Evolutionary conservation across 2,329 filamentous ascomycete genomes (phyloP), one percentile per base, ranked within the genome.

Genomic region (Sporothrix euskadiensis): DNA sequence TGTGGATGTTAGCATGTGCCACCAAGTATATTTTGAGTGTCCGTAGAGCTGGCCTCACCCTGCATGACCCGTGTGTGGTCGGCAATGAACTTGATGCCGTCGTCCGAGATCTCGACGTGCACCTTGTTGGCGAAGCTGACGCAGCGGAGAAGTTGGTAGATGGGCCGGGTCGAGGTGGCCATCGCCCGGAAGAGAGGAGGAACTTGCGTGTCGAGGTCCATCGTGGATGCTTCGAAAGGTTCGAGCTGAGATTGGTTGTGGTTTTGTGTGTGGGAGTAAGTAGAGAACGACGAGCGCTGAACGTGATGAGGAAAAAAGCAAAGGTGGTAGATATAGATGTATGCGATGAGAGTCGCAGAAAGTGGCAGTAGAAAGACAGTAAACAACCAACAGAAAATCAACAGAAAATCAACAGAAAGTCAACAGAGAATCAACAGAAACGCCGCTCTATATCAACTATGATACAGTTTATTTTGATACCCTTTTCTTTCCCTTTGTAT

Each of bases 1-100:
- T 91, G 73, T 14, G 5, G 6, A 41, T 19, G 39, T 66, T 30
- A 66, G 61, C n/a, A 26, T 47, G 10, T 5, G 32, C 19, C 57
- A 61, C 22, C n/a, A 59, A 26, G 12, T 52, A 9, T 3, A 52
- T 26, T 22, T 22, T 3, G 52, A 2, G 22, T 16, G 52, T 7
- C 8, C 19, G 52, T 16, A 9, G 19, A 44, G 32, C 54, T n/a
- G 77, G 4, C 49, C 84, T 77, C 84, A 92, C 92, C 94, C 89
- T 98, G 94, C 89, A 98, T 94, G 32, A 95, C 93, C 76, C 93
- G 91, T 12, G 92, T 90, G 79, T 98, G 93, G 79, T 98, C 94
- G 35, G 92, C 94, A 22, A 92, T 91, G 80, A 99, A 96, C 73
- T 93, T 90, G 75, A 99, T 87, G 10, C 94, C 94, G 76, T 96